Base-by-base conservation (phyloP, 176 grass and related monocot genomes). In the Melocanna baccifera region DNA sequence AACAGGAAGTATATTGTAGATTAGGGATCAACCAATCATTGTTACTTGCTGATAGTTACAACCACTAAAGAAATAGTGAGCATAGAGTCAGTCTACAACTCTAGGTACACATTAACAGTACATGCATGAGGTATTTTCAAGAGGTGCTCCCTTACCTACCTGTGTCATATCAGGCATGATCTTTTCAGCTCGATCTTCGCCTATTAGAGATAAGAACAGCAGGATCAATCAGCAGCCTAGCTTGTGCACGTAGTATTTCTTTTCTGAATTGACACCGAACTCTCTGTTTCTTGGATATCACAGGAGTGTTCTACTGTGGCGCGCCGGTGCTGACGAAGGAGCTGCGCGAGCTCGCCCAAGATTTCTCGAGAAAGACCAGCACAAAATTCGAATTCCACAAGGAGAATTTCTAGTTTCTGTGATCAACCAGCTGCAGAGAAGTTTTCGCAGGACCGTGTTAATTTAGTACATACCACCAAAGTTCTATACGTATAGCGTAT, bases 281-380 rank as follows among this genome's bases (percentile, higher is more conserved):
- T 7, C 9, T 59, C 18, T 50, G 12, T 25, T 68, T 89, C 50
- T 88, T 68, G 39, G 67, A 75, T 69, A 48, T 84, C 73, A 25
- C 86, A 97, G 94, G 94, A 15, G 94, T 97, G 80, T 97, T 97
- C 86, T 97, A 97, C 83, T 97, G 94, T 11, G 94, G 94, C 7
- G 94, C 86, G 1, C 90, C 92, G 23, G 87, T 92, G 73, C 77
- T 92, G 70, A 92, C 86, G 6, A 92, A 94, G 82, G 86, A 92
- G 69, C 84, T 97, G 71, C 90, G 94, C 1, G 72, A 92, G 2
- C 88, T 89, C 1, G 92, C 94, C 6, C 77, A 92, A 5, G 92
- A 97, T 77, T 97, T 94, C 80, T 94, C 94, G 0, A 85, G 90
- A 55, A 92, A 88, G 71, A 97, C 94, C 42, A 88, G 22, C 71